phyloP scores from a whole-genome alignment of 2,329 filamentous ascomycete species.

The Penicillium janthinellum region DNA sequence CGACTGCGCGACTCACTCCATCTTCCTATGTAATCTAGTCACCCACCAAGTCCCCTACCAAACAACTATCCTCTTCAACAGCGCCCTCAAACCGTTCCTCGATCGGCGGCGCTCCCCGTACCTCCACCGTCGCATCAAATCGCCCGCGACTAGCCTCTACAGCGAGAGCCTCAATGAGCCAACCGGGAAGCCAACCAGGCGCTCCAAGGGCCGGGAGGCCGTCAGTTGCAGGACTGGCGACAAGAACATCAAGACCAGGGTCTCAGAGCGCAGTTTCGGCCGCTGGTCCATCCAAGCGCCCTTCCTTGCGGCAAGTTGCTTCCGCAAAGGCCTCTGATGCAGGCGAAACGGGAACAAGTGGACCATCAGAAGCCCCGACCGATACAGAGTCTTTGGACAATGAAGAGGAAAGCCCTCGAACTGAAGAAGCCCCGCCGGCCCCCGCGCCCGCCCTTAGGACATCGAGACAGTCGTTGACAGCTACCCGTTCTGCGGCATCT shows the following conservation, averaged over 20 bases:
- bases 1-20: background rate
- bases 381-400: conserved; percentile 32
- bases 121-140: conserved; percentile 51
- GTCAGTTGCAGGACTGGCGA: conserved; percentile 39
- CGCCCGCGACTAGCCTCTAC: conserved; percentile 57
- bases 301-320: conserved; percentile 34
- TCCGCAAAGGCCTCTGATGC: conserved; percentile 32
- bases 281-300: conserved; percentile 34
- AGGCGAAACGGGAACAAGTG: conserved; percentile 29
- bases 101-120: conserved; percentile 54
- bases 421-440: conserved; percentile 14
- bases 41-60: conserved; percentile 77
- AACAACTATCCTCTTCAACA: conserved; percentile 63
- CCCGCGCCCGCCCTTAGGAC: conserved; percentile 20
- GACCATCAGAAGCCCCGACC: conserved; percentile 32
- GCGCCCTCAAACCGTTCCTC: conserved; percentile 53
- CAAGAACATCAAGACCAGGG: conserved; percentile 38
- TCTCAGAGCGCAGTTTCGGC: conserved; percentile 28
- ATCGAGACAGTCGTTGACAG: conserved; percentile 27
- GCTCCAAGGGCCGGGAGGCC: conserved; percentile 42
- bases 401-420: conserved; percentile 26
- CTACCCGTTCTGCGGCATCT: conserved; percentile 27
- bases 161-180: conserved; percentile 67
- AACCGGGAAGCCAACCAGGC: conserved; percentile 50
- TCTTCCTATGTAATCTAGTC: conserved; percentile 54